phyloP scores from a whole-genome alignment of 2,329 filamentous ascomycete species.

The Fusarium longipes region DNA sequence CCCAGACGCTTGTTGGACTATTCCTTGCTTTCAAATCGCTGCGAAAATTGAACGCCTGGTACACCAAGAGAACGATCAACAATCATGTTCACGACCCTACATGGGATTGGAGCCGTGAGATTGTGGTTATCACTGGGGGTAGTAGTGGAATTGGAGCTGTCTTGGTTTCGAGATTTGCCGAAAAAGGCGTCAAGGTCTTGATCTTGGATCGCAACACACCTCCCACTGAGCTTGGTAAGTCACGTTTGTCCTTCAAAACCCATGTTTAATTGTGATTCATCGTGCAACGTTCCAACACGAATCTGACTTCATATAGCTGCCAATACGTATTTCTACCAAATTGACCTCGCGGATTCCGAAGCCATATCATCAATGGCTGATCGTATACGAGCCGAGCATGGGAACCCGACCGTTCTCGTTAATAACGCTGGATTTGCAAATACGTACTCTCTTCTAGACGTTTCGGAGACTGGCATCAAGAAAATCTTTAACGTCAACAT shows the following conservation, averaged over 20 bases:
- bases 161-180: background rate
- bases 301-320: background rate
- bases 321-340: background rate
- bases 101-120: background rate
- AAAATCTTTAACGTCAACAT: constrained; percentile 69
- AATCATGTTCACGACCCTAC: background rate
- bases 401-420: background rate
- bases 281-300: background rate
- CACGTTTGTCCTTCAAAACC: background rate
- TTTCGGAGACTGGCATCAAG: background rate
- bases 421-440: background rate
- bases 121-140: background rate
- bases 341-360: background rate
- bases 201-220: background rate
- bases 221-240: background rate
- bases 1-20: background rate
- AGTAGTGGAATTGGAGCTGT: constrained; percentile 2
- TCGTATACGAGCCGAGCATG: background rate
- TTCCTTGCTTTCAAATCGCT: background rate
- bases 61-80: background rate
- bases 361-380: background rate
- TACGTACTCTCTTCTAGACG: background rate
- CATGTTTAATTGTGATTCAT: background rate
- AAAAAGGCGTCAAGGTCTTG: background rate
- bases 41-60: background rate